Base-by-base conservation (phyloP, 2,329 filamentous ascomycete species). In the Didymella arachidicola region DNA sequence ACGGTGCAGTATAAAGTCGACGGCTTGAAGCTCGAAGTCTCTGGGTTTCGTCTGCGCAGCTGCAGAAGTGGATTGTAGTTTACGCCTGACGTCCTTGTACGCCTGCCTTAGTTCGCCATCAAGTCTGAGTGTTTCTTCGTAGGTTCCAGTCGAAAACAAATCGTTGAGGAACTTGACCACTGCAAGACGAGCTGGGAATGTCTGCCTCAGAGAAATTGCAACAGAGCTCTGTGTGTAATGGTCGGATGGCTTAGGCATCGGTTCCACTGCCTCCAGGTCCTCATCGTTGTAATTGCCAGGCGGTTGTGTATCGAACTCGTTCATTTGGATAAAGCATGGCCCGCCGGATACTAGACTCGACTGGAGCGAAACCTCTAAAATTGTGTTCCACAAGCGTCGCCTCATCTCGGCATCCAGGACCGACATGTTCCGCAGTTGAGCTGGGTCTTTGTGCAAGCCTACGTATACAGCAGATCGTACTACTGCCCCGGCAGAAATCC, bases 281-380 rank as follows among this genome's bases (percentile, higher is more conserved):
- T 78, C 74, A 45, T 81, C 79, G 19, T 80, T 70, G 26, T 77
- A 74, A 53, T 81, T 81, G 1, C 65, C 64, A 0, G 79, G 78
- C 3, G 75, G 67, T 7, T 70, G 56, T 0, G 76, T 78, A 32
- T 78, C 74, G 52, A 75, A 80, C 32, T 79, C 77, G 3, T 70
- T 59, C 0, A 71, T 22, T 3, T 70, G 72, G 5, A 80, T 47
- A 3, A 79, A 63, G 1, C 76, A 74, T 6, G 78, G 70, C 4
- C 68, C 73, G 1, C 78, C 77, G 3, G 72, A 72, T 3, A 67
- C 66, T 27, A 81, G 57, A 43, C 76, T 77, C 0, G 74, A 69
- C 34, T 79, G 75, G 0, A 80, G 48, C 7, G 65, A 67, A 3
- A 80, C 56, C 47, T 80, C 78, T 2, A 80, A 59, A 45, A 74